A percentile compares a stretch with the other conserved stretches of the same genome.
Conservation (phyloP, 768 basidiomycete genomes). For the Lactarius vividus region DNA sequence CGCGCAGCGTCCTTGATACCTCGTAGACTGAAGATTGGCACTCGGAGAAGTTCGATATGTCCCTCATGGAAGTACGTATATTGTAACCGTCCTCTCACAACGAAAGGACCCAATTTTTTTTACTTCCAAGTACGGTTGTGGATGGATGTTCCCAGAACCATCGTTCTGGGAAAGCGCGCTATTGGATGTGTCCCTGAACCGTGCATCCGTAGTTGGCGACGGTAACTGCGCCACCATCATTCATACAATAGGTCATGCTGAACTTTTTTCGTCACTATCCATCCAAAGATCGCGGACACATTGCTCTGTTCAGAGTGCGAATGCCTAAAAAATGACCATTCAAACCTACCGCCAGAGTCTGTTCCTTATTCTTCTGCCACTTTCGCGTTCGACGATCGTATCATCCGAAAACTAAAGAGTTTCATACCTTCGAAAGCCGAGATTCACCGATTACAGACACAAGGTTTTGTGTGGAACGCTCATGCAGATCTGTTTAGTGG, state of each 20-base stretch:
- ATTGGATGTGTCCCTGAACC: constrained; percentile 15
- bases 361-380: constrained; percentile 52
- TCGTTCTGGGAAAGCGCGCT: no score
- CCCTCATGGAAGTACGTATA: constrained; percentile 63
- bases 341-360: constrained; percentile 38
- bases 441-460: constrained; percentile 51
- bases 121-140: no score
- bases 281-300: constrained; percentile 37
- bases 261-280: constrained; percentile 47
- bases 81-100: constrained; percentile 46
- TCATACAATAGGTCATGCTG: constrained; percentile 46
- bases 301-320: constrained; percentile 42
- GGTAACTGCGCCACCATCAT: background rate
- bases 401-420: constrained; percentile 62
- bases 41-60: constrained; percentile 84
- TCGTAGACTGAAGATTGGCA: constrained; percentile 83
- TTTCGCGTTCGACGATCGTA: constrained; percentile 61
- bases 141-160: no score
- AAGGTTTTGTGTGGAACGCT: constrained; percentile 50
- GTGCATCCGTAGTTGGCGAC: constrained; percentile 8
- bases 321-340: constrained; percentile 42
- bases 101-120: no score
- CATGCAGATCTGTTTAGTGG: constrained; percentile 46
- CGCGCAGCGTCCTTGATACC: constrained; percentile 43
- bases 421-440: no score